phyloP scores from a whole-genome alignment of 2,329 filamentous ascomycete species.

The Chaetomiaceae sp. region DNA sequence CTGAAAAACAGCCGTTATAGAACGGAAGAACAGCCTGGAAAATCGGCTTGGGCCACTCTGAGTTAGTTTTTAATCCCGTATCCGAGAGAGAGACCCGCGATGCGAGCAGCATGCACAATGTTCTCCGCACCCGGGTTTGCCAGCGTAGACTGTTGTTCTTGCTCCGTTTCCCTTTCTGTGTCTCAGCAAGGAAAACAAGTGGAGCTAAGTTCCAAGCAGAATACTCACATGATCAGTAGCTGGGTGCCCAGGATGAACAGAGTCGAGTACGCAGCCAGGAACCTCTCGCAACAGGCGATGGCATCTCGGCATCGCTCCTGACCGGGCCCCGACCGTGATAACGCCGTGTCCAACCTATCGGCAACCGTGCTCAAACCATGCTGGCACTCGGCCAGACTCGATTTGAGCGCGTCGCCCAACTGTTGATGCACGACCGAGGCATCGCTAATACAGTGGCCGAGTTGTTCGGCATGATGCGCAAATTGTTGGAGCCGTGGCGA shows the following conservation, averaged over 20 bases:
- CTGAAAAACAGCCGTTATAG: too few relatives aligned
- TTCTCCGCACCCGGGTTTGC: background rate
- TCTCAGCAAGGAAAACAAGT: background rate
- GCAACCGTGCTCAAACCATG: background rate
- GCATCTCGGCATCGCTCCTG: background rate
- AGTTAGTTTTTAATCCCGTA: background rate
- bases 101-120: conserved; percentile 1
- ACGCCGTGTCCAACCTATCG: conserved; percentile 1
- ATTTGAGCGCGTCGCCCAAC: conserved; percentile 4
- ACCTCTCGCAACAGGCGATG: background rate
- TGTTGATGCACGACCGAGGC: background rate
- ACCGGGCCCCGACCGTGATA: too few relatives aligned
- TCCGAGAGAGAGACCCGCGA: background rate
- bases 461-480: conserved; percentile 12
- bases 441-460: conserved; percentile 8
- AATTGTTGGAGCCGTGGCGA: conserved; percentile 13
- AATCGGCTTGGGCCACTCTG: too few relatives aligned
- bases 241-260: conserved; percentile 17
- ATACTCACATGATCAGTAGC: conserved; percentile 16
- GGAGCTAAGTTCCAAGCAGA: too few relatives aligned
- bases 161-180: background rate
- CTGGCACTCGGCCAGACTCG: conserved; percentile 1
- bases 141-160: conserved; percentile 8
- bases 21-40: too few relatives aligned
- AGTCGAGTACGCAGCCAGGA: conserved; percentile 1